Evolutionary conservation across 2,329 filamentous ascomycete species (phyloP), one percentile per base, ranked within the genome.

Genomic region (Dichotomopilus funicola): DNA sequence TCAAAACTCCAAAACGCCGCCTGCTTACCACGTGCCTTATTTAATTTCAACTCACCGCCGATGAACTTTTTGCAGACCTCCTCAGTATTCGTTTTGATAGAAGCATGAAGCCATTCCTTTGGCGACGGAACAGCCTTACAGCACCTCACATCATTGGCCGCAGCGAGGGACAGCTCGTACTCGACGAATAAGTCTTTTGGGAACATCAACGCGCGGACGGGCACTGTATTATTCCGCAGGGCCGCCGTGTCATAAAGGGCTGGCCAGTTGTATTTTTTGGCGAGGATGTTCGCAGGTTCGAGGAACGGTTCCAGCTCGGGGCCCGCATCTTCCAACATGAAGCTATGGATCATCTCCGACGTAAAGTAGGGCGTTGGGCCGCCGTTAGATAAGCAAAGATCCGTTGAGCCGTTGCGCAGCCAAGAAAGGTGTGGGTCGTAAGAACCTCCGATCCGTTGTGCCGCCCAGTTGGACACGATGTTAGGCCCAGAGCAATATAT

Each of bases 161-260:
- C 87, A 60, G 82, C 77, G 62, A 76, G 73, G 4, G 82, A 80
- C 19, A 86, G 68, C 1, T 80, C 78, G 61, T 76, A 86, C 62
- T 87, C 81, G 5, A 90, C 86, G 63, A 87, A 89, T 85, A 89
- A 87, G 61, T 89, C 86, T 51, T 89, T 81, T 5, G 83, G 65
- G 63, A 83, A 90, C 0, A 78, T 82, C 2, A 85, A 82, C 3
- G 85, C 80, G 60, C 86, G 87, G 0, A 88, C 78, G 0, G 85
- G 84, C 0, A 89, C 85, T 58, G 80, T 74, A 58, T 89, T 59
- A 3, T 35, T 88, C 40, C 75, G 75, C 49, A 89, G 70, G 64
- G 83, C 79, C 46, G 76, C 75, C 51, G 78, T 72, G 61, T 88
- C 79, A 63, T 88, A 89, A 2, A 89, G 73, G 0, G 72, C 67